A percentile compares a stretch with the other conserved stretches of the same genome.
Conservation (phyloP, 108 stramenopile genomes). For the Fistulifera pelliculosa region DNA sequence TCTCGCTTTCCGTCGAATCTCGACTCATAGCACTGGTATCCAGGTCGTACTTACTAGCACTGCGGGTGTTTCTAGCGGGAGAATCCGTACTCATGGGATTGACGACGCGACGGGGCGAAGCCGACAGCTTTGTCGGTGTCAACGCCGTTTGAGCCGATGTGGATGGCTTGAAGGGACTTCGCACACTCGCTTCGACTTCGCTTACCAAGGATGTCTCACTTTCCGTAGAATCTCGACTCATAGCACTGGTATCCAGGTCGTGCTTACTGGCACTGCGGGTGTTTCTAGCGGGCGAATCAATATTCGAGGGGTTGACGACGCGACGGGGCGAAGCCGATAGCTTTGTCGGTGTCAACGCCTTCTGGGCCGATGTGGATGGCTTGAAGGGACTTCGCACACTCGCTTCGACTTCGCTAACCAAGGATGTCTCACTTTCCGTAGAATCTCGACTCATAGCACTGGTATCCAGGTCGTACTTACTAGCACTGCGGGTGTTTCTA, state of each 20-base stretch:
- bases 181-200: background rate
- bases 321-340: slow-evolving; percentile 20
- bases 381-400: slow-evolving; percentile 1
- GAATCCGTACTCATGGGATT: slow-evolving; percentile 17
- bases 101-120: slow-evolving; percentile 19
- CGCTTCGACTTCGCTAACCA: slow-evolving; percentile 3
- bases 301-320: slow-evolving; percentile 11
- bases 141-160: background rate
- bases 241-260: background rate
- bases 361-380: too few relatives aligned
- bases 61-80: slow-evolving; percentile 21
- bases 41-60: slow-evolving; percentile 2
- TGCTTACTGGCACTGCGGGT: slow-evolving; percentile 13
- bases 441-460: too few relatives aligned
- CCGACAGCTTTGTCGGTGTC: slow-evolving; percentile 29
- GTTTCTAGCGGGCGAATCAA: slow-evolving; percentile 20
- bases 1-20: too few relatives aligned
- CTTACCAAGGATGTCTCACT: too few relatives aligned
- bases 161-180: slow-evolving; percentile 2
- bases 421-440: background rate
- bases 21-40: too few relatives aligned
- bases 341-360: slow-evolving; percentile 24
- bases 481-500: slow-evolving; percentile 35
- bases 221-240: too few relatives aligned
- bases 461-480: too few relatives aligned